Evolutionary conservation across 169 alveolate genomes (phyloP).

Genomic region (Plasmodium ovale): DNA sequence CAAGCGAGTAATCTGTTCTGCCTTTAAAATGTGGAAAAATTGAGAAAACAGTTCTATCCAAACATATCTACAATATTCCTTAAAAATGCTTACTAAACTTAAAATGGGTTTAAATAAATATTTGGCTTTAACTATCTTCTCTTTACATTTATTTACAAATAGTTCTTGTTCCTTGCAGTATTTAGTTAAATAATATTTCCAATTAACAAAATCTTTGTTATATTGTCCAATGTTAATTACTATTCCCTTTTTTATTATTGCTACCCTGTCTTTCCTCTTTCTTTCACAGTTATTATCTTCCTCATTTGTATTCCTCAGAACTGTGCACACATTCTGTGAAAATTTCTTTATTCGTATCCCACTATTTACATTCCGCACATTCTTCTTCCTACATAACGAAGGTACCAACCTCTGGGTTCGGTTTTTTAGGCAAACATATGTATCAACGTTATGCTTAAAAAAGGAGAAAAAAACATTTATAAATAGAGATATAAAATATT

Average conservation of each 20-base stretch:
- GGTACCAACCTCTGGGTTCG: conserved; percentile 39
- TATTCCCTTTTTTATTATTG: background rate
- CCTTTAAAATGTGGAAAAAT: conserved; percentile 14
- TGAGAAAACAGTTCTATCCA: conserved; percentile 67
- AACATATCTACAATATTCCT: conserved; percentile 37
- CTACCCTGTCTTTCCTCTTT: background rate
- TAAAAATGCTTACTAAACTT: conserved; percentile 23
- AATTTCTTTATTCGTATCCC: background rate
- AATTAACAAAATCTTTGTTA: conserved; percentile 13
- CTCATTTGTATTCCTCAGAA: background rate
- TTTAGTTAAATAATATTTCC: conserved; percentile 35
- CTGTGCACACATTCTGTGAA: background rate
- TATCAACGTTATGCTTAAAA: conserved; percentile 60
- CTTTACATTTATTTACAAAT: conserved; percentile 35
- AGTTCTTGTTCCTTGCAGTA: conserved; percentile 54
- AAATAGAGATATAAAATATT: conserved; percentile 50
- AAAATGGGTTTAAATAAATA: conserved; percentile 57
- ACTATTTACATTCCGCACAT: background rate
- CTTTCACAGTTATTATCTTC: background rate
- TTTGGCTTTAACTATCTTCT: conserved; percentile 40
- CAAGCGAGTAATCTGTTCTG: conserved; percentile 28
- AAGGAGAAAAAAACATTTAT: conserved; percentile 34
- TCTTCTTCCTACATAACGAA: background rate
- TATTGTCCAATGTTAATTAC: background rate
- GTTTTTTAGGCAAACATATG: conserved; percentile 21